These are phyloP conservation scores for Scedosporium apiospermum DNA, from an alignment of 2,329 filamentous ascomycete genomes.

Conservation along the genomic window DNA sequence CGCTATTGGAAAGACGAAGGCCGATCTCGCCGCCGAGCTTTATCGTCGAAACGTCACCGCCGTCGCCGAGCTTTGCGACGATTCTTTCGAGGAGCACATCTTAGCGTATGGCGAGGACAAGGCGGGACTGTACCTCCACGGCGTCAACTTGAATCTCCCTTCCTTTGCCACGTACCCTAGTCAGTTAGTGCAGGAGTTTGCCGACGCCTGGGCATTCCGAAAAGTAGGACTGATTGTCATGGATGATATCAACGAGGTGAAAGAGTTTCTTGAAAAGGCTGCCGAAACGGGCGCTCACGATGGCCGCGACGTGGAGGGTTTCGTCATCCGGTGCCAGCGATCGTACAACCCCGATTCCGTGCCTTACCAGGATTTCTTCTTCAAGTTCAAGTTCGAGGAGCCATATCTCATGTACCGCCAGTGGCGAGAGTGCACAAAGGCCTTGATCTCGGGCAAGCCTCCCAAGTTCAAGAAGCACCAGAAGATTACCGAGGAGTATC, in stretches of 20 bases:
- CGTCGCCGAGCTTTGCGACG: slow-evolving; percentile 92
- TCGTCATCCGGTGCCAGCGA: slow-evolving; percentile 84
- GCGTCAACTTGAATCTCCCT: slow-evolving; percentile 91
- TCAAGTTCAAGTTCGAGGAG: slow-evolving; percentile 99
- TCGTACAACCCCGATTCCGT: slow-evolving; percentile 35
- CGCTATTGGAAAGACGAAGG: slow-evolving; percentile 65
- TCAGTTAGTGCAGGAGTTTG: slow-evolving; percentile 76
- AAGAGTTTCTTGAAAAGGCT: slow-evolving; percentile 70
- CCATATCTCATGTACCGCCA: slow-evolving; percentile 98
- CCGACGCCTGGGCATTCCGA: slow-evolving; percentile 85
- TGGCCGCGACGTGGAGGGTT: slow-evolving; percentile 90
- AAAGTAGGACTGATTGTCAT: slow-evolving; percentile 75
- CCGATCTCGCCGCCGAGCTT: slow-evolving; percentile 68
- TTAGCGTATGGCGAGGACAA: slow-evolving; percentile 74
- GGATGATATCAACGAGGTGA: slow-evolving; percentile 64
- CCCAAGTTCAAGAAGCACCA: slow-evolving; percentile 80
- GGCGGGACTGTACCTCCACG: slow-evolving; percentile 89
- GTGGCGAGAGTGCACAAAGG: slow-evolving; percentile 95
- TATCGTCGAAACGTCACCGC: slow-evolving; percentile 80
- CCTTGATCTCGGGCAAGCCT: slow-evolving; percentile 64
- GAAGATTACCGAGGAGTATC: slow-evolving; percentile 84
- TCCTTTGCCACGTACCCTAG: slow-evolving; percentile 83
- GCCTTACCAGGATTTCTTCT: slow-evolving; percentile 89
- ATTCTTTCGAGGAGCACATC: slow-evolving; percentile 94
- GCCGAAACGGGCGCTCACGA: slow-evolving; percentile 85